Percentiles rank a stretch among this genome's conserved stretches.
Conservation (phyloP, 2,329 filamentous ascomycete species). For the Hysterium pulicare region DNA sequence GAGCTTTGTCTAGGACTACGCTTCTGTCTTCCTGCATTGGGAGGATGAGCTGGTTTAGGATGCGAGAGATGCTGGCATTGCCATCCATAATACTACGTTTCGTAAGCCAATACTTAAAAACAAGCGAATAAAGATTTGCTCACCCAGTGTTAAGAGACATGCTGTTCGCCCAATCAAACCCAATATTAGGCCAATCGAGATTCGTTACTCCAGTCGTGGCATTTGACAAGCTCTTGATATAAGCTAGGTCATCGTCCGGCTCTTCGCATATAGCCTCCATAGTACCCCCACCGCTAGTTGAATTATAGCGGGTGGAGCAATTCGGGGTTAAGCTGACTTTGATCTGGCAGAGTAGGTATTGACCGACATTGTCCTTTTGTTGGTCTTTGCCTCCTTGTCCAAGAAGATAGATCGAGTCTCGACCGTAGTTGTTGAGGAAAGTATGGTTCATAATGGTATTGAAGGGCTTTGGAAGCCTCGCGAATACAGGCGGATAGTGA, state of each 20-base stretch:
- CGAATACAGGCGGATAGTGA: constrained; percentile 41
- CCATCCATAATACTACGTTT: constrained; percentile 42
- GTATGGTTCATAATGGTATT: constrained; percentile 56
- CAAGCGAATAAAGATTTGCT: no score
- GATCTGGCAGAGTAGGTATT: constrained; percentile 66
- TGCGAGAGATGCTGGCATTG: constrained; percentile 42
- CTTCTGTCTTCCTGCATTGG: constrained; percentile 18
- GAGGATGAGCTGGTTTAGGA: constrained; percentile 45
- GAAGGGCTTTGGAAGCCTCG: constrained; percentile 55
- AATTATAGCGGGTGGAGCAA: constrained; percentile 60
- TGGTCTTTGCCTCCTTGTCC: constrained; percentile 32
- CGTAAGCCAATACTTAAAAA: no score
- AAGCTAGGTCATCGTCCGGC: constrained; percentile 52
- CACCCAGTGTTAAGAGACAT: constrained; percentile 44
- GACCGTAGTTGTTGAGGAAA: constrained; percentile 25
- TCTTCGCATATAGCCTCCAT: constrained; percentile 63
- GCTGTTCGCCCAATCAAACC: constrained; percentile 41
- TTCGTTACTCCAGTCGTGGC: constrained; percentile 53
- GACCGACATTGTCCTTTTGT: constrained; percentile 16
- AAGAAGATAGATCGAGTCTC: constrained; percentile 64
- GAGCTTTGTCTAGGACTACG: constrained; percentile 42
- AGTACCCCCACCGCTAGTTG: constrained; percentile 50
- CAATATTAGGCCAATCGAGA: constrained; percentile 45
- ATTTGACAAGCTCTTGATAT: constrained; percentile 49
- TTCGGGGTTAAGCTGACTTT: constrained; percentile 60